phyloP scores from a whole-genome alignment of 140 eudicot species.

The Stevia rebaudiana region DNA sequence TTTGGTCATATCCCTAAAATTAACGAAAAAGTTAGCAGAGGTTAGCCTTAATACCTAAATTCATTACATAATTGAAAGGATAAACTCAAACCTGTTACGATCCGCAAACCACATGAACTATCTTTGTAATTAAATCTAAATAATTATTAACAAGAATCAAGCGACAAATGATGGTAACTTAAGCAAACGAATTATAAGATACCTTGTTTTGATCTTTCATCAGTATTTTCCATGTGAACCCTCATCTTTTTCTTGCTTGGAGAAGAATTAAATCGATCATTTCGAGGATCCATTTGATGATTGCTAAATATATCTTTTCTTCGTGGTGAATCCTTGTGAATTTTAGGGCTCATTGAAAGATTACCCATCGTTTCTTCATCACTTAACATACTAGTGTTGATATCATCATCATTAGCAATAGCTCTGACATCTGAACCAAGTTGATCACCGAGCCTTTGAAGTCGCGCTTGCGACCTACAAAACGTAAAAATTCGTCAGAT shows the following conservation, averaged over 20 bases:
- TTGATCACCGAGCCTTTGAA: conserved; percentile 69
- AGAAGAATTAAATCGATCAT: conserved; percentile 43
- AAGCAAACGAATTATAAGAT: conserved; percentile 15
- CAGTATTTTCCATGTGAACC: conserved; percentile 31
- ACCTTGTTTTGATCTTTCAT: conserved; percentile 59
- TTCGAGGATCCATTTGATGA: conserved; percentile 19
- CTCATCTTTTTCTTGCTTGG: conserved; percentile 52
- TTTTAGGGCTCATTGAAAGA: conserved; percentile 27
- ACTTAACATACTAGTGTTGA: conserved; percentile 36
- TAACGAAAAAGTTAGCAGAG: too few species aligned
- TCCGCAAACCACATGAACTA: too few species aligned
- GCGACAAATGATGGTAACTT: not conserved
- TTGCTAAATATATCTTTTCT: conserved; percentile 27
- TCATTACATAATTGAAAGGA: too few species aligned
- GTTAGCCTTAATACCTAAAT: too few species aligned
- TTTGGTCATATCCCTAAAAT: too few species aligned
- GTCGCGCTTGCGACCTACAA: conserved; percentile 68
- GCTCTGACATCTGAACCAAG: conserved; percentile 48
- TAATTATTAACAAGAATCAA: not conserved
- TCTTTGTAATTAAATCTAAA: not conserved
- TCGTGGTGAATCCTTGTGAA: conserved; percentile 36
- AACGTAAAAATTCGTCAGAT: not conserved
- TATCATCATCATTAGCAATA: conserved; percentile 48
- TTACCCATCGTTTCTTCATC: conserved; percentile 43
- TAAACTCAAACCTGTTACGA: too few species aligned